These are phyloP conservation scores for Cyberlindnera lachancei DNA, from an alignment of 805 yeast species.

Conservation along the genomic window DNA sequence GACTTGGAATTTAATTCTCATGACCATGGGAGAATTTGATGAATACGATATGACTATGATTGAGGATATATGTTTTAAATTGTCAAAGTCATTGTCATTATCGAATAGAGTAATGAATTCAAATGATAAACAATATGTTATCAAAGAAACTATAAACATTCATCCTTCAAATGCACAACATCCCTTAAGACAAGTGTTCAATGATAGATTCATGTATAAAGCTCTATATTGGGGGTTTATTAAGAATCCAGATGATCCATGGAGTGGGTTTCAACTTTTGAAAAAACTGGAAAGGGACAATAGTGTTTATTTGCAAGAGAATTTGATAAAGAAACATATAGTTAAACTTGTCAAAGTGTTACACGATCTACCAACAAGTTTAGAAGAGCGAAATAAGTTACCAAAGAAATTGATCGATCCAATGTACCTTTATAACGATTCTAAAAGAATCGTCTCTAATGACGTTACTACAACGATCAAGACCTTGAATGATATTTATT, in stretches of 20 bases:
- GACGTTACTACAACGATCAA: conserved; percentile 11
- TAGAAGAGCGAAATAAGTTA: background rate
- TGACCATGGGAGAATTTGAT: conserved; percentile 6
- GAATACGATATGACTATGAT: conserved; percentile 10
- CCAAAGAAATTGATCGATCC: conserved; percentile 5
- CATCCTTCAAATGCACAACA: conserved; percentile 9
- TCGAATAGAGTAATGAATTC: too few relatives aligned
- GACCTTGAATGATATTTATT: conserved; percentile 9
- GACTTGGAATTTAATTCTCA: conserved; percentile 15
- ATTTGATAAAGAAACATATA: conserved; percentile 9
- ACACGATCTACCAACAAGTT: conserved; percentile 7
- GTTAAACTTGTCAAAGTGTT: conserved; percentile 10
- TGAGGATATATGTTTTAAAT: too few relatives aligned
- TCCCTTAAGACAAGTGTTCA: conserved; percentile 16
- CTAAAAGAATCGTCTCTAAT: conserved; percentile 1
- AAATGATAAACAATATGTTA: too few relatives aligned
- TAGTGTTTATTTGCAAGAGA: conserved; percentile 14
- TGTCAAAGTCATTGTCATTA: too few relatives aligned
- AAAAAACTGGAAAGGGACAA: conserved; percentile 10
- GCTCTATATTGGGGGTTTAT: conserved; percentile 17
- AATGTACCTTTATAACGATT: too few relatives aligned
- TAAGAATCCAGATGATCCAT: conserved; percentile 13
- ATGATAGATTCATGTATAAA: conserved; percentile 8
- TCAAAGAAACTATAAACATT: too few relatives aligned
- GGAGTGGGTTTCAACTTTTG: conserved; percentile 18